phyloP scores from a whole-genome alignment of 768 basidiomycete species.

The Hygrocybe punicea region DNA sequence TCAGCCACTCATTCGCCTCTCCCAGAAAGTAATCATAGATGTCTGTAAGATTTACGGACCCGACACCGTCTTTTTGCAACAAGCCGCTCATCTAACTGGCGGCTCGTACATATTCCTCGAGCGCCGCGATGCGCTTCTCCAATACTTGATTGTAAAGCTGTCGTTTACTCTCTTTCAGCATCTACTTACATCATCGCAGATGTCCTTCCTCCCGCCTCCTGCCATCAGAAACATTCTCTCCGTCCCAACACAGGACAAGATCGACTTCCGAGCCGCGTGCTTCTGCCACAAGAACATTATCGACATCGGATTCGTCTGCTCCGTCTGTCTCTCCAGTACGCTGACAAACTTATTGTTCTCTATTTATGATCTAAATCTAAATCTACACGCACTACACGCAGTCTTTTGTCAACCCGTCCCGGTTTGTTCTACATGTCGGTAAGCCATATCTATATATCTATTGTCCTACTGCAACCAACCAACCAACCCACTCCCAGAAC shows the following conservation, averaged over 20 bases:
- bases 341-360: conserved; percentile 16
- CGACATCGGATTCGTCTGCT: conserved; percentile 96
- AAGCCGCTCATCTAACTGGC: conserved; percentile 92
- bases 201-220: conserved; percentile 62
- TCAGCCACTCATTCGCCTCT: conserved; percentile 1
- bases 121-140: conserved; percentile 80
- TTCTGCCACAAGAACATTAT: conserved; percentile 98
- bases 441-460: conserved; percentile 27
- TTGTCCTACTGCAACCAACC: conserved; percentile 4
- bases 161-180: conserved; percentile 5
- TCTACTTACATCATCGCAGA: conserved; percentile 46
- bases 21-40: conserved; percentile 93
- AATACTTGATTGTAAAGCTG: conserved; percentile 72
- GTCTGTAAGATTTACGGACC: conserved; percentile 88
- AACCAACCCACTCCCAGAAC: conserved; percentile 51
- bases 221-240: conserved; percentile 73
- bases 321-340: conserved; percentile 96
- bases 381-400: too few relatives aligned
- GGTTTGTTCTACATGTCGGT: conserved; percentile 93
- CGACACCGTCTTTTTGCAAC: conserved; percentile 94
- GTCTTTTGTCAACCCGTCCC: conserved; percentile 94
- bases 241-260: conserved; percentile 88
- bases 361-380: conserved; percentile 5
- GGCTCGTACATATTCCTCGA: conserved; percentile 89
- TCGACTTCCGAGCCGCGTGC: conserved; percentile 96